Percentiles rank a stretch among this genome's conserved stretches.
phyloP scores from a whole-genome alignment of 768 basidiomycete species.

The Cystofilobasidium bisporidii region DNA sequence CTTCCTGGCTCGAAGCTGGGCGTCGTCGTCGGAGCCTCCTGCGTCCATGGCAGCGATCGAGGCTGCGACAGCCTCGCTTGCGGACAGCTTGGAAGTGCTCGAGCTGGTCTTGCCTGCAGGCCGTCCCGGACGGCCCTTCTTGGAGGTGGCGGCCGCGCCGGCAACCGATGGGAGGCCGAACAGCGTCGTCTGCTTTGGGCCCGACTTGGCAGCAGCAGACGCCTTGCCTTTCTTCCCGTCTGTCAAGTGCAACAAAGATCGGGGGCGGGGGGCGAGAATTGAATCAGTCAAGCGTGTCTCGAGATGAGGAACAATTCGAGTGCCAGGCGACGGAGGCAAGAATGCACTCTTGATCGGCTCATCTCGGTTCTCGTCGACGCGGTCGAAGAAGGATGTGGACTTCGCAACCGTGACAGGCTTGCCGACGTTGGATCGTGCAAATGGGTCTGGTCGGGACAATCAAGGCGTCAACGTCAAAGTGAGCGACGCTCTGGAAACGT shows the following conservation, averaged over 20 bases:
- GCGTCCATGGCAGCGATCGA: not conserved
- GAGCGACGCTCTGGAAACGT: too few relatives aligned
- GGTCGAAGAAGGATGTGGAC: conserved; percentile 25
- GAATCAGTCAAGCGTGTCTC: not conserved
- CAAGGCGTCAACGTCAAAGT: too few relatives aligned
- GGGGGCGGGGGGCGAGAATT: not conserved
- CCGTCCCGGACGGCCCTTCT: not conserved
- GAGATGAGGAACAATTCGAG: too few relatives aligned
- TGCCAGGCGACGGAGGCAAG: too few relatives aligned
- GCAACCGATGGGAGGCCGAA: conserved; percentile 46
- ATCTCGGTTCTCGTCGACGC: conserved; percentile 17
- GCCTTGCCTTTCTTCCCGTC: conserved; percentile 33
- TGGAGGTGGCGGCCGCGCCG: not conserved
- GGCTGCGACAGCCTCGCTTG: not conserved
- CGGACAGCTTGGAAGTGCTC: not conserved
- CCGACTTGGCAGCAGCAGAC: conserved; percentile 42
- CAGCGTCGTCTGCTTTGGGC: conserved; percentile 50
- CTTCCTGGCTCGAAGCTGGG: too few relatives aligned
- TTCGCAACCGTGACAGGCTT: conserved; percentile 11
- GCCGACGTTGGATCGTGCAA: conserved; percentile 7
- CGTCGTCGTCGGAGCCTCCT: not conserved
- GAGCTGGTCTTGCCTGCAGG: not conserved
- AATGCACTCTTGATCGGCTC: conserved; percentile 1
- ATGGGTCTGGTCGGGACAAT: conserved; percentile 3
- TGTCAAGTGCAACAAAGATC: too few relatives aligned